phyloP scores from a whole-genome alignment of 257 asterid species.

The Solanum chmielewskii region DNA sequence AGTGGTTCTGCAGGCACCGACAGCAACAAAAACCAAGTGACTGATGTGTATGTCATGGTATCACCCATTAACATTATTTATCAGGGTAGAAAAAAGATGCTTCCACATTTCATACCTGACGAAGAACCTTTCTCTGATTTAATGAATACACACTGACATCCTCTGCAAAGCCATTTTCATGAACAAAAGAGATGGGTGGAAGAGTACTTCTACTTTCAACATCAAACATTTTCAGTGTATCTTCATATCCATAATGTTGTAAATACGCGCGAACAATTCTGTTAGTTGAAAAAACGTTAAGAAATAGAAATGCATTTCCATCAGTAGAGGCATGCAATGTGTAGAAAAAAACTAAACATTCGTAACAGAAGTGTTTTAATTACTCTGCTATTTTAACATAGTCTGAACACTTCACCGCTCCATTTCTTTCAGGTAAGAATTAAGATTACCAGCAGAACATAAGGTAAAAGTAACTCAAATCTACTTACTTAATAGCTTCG shows the following conservation, averaged over 20 bases:
- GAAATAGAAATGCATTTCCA: background rate
- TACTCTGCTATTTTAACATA: background rate
- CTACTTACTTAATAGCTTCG: background rate
- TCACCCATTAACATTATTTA: background rate
- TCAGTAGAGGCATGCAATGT: background rate
- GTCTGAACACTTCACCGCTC: background rate
- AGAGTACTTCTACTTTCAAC: slow-evolving; percentile 51
- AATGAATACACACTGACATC: slow-evolving; percentile 42
- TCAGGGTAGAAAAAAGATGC: background rate
- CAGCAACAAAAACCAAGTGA: background rate
- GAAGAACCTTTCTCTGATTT: slow-evolving; percentile 58
- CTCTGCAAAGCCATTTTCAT: slow-evolving; percentile 46
- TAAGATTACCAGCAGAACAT: background rate
- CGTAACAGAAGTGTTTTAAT: background rate
- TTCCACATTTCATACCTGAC: slow-evolving; percentile 52
- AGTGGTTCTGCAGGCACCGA: background rate
- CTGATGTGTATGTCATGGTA: background rate
- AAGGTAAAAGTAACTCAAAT: background rate
- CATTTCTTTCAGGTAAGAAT: background rate
- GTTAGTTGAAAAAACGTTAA: slow-evolving; percentile 13
- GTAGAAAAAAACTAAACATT: background rate
- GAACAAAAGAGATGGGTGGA: slow-evolving; percentile 54
- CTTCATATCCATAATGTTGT: slow-evolving; percentile 90
- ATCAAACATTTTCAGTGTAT: slow-evolving; percentile 61
- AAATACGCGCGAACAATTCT: slow-evolving; percentile 84